A percentile compares a stretch with the other conserved stretches of the same genome.
These are phyloP conservation scores for Candida ovalis DNA, from an alignment of 805 yeast species.

Conservation along the genomic window DNA sequence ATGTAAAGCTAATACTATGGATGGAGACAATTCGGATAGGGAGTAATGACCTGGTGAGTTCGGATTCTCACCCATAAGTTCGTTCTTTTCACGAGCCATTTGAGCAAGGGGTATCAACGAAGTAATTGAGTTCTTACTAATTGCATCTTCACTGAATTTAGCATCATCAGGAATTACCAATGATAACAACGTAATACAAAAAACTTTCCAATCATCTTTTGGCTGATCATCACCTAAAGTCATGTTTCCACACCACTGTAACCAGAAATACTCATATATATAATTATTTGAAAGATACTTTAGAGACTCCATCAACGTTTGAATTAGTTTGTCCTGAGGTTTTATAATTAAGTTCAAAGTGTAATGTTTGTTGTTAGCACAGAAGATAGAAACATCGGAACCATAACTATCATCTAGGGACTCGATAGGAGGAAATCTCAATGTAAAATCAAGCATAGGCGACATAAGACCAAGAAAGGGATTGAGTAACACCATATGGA, in stretches of 20 bases:
- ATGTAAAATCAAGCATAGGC: constrained; percentile 25
- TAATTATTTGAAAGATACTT: constrained; percentile 55
- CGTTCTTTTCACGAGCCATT: constrained; percentile 14
- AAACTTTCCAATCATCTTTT: constrained; percentile 58
- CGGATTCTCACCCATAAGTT: constrained; percentile 7
- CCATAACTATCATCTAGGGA: constrained; percentile 23
- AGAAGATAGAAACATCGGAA: constrained; percentile 22
- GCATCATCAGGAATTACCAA: constrained; percentile 44
- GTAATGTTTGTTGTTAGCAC: constrained; percentile 21
- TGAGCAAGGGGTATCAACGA: constrained; percentile 22
- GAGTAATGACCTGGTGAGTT: constrained; percentile 31
- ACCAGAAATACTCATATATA: constrained; percentile 54
- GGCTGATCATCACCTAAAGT: constrained; percentile 32
- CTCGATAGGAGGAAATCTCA: constrained; percentile 18
- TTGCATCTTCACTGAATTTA: constrained; percentile 14
- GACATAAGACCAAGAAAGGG: constrained; percentile 55
- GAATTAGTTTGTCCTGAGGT: constrained; percentile 44
- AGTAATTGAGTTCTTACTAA: constrained; percentile 23
- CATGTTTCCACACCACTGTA: constrained; percentile 58
- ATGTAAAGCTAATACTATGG: constrained; percentile 66
- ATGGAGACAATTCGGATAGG: constrained; percentile 55
- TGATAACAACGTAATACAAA: constrained; percentile 48
- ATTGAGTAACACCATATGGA: constrained; percentile 42
- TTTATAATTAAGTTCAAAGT: constrained; percentile 35
- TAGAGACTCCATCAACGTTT: constrained; percentile 45